Evolutionary conservation across 2,329 filamentous ascomycete genomes (phyloP), one percentile per base, ranked within the genome.

Genomic region (Claviceps sorghi): DNA sequence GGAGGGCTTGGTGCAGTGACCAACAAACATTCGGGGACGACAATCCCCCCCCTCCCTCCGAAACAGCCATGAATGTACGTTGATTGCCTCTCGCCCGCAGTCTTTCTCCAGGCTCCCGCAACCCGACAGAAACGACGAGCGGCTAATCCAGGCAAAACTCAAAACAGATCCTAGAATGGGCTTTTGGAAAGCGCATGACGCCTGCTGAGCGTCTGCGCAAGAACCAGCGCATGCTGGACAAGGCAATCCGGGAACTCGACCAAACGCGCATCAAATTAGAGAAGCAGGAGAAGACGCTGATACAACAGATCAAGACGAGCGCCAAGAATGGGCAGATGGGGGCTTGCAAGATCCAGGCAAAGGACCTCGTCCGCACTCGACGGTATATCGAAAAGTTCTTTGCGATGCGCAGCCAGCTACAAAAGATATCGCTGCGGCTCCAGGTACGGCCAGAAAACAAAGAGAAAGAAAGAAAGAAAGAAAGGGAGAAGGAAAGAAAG

Each of bases 181-280:
- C 91, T 41, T 98, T 98, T 66, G 93, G 93, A 60, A 97, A 96
- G 80, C 93, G 93, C 70, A 94, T 97, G 80, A 98, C 93, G 76
- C 91, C 93, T 4, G 88, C 89, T 26, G 86, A 93, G 77, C 84
- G 87, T 67, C 76, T 91, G 67, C 83, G 87, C 69, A 91, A 91
- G 76, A 95, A 98, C 70, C 93, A 97, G 72, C 82, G 93, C 62
- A 89, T 93, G 60, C 83, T 98, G 58, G 93, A 98, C 71, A 95
- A 96, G 75, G 95, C 93, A 11, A 93, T 97, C 64, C 83, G 93
- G 60, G 93, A 98, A 68, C 80, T 98, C 51, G 93, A 98, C 65
- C 85, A 95, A 57, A 91, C 96, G 68, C 80, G 93, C 53, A 83
- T 90, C 58, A 98, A 98, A 74, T 77, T 98, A 34, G 93, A 98